Base-by-base conservation (phyloP, 495 filamentous ascomycete genomes). In the Rostrohypoxylon terebratum region DNA sequence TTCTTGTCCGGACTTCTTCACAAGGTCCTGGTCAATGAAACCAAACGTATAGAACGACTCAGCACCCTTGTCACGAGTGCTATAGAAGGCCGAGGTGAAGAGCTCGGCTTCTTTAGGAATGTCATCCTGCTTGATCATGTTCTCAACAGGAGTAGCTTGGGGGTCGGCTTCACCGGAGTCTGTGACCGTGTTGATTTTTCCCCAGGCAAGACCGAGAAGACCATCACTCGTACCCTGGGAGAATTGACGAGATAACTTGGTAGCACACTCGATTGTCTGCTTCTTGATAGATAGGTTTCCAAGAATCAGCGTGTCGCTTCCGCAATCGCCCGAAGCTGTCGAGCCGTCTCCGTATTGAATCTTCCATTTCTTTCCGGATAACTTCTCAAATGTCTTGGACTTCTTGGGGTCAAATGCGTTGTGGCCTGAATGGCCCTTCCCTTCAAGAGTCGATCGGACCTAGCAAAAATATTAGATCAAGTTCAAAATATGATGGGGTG, bases 31-130 rank as follows among this genome's bases (percentile, higher is more conserved):
- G 74, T 94, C 92, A 74, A 94, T 90, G 75, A 83, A 93, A 25
- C 92, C 92, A 71, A 94, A 94, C 0, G 92, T 94, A 80, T 92
- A 94, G 83, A 94, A 94, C 1, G 88, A 90, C 58, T 86, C 82
- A 58, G 86, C 81, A 62, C 85, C 82, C 31, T 81, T 72, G 78
- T 91, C 88, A 21, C 87, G 85, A 80, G 85, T 87, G 60, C 85
- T 90, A 66, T 90, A 90, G 45, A 94, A 86, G 59, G 91, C 89
- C 20, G 86, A 90, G 0, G 91, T 94, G 82, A 94, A 94, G n/a
- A 95, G 84, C 77, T 90, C 84, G 2, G 85, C 74, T 3, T 81
- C 80, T 67, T 87, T 81, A 9, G 88, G 87, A 60, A 94, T 93
- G 57, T 90, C 88, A 0, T 82, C 67, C 71, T 93, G 88, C 23